Evolutionary conservation across 78 protist genomes (phyloP), one percentile per base, ranked within the genome.

Genomic region (Dictyostelium purpureum): DNA sequence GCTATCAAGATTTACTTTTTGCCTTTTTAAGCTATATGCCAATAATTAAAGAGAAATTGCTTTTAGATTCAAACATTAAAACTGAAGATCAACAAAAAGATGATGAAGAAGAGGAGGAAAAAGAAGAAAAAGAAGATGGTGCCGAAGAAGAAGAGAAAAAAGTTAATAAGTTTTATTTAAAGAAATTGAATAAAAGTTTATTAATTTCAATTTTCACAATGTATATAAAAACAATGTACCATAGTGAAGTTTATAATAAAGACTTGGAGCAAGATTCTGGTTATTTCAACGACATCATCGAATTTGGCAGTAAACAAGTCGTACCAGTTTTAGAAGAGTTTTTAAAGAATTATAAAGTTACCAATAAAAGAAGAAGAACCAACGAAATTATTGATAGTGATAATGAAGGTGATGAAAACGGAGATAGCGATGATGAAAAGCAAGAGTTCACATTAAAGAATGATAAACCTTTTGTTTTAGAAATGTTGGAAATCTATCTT

Each of bases 321-420:
- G 7, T 70, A 5, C 52, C 57, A 11, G 10, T 35, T 16, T 3
- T 82, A 28, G 37, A 82, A 42, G 6, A 42, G 16, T 82, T 21
- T 38, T n/a, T 24, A 38, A 71, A 43, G 11, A 38, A 40, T 28
- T 21, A 18, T 16, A 21, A 37, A 24, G 11, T 38, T 6, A 28
- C 31, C 21, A 31, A 56, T 7, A 85, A 85, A 77, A 37, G 92
- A 59, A 73, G 42, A 45, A 61, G 88, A 65, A 21, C 35, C 10
- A 16, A 33, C 4, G 77, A 69, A 21, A 43, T 28, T 26, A 45
- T 33, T 14, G 63, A 71, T 43, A 40, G 14, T 43, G 52, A 45
- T n/a, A 43, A 19, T n/a, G 26, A 38, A 10, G 71, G 70, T 52
- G 90, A 67, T 0, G 52, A 66, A 5, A 31, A 63, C 0, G 26